Base-by-base conservation (phyloP, 2,329 filamentous ascomycete genomes). In the Trichoderma endophyticum region DNA sequence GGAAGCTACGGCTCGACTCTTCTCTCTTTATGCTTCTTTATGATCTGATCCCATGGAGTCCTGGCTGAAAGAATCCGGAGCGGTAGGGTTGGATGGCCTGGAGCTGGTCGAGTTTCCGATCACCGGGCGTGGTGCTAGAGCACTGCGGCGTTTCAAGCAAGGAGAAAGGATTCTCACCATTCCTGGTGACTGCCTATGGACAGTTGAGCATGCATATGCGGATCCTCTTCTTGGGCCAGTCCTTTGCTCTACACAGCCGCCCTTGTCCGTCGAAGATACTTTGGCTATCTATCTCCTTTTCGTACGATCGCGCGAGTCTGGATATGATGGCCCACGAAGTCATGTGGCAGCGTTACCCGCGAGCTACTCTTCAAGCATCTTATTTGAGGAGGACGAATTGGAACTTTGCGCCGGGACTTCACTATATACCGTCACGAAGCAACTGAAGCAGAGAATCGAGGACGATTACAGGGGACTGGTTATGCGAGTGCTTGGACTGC, bases 311-410 rank as follows among this genome's bases (percentile, higher is more conserved):
- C 78, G 79, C 62, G 75, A 78, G 72, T 77, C 76, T 64, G 77
- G 77, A 73, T 81, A 80, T 72, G 75, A 79, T 75, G 78, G 76
- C 70, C 70, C 3, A 51, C 74, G 64, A 73, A 56, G 57, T 61
- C 79, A 81, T 76, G 72, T 81, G 59, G 76, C 76, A 39, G 77
- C 74, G 71, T 71, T 81, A 59, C 79, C 79, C 72, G 70, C 73
- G 60, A 79, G 74, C 71, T 81, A 81, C 76, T 78, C 77, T 70
- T 77, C 77, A 72, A 81, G 79, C 74, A 79, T 81, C 72, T 80
- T 80, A 72, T 81, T 81, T 73, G 74, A 75, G 8, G 74, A 81
- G 12, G 77, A 80, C 30, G 78, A 81, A 73, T 73, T 80, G 73
- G 74, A 78, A 74, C 77, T 79, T 73, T 81, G 79, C 73, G 76